Evolutionary conservation across 192 early-diverging fungal genomes (phyloP).

Genomic region (Coemansia sp.): DNA sequence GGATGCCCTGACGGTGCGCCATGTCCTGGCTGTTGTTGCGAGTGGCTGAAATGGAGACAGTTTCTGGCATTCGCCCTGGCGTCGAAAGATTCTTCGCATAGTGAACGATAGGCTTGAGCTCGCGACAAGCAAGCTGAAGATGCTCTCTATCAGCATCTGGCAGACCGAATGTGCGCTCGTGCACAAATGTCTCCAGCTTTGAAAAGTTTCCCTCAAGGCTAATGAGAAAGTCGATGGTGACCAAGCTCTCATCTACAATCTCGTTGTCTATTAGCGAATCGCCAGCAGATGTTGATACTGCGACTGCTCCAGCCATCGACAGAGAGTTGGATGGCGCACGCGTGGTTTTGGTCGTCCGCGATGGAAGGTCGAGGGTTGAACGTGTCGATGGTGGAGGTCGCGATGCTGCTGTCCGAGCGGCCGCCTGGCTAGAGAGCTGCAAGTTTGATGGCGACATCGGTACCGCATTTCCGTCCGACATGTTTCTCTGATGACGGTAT

Average conservation of each 20-base stretch:
- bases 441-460: neutral
- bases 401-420: neutral
- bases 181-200: conserved; percentile 30
- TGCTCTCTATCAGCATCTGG: conserved; percentile 1
- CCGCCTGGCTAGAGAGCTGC: neutral
- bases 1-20: conserved; percentile 7
- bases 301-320: conserved; percentile 15
- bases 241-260: conserved; percentile 40
- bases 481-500: conserved; percentile 1
- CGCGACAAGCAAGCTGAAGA: conserved; percentile 25
- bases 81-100: conserved; percentile 44
- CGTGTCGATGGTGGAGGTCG: neutral
- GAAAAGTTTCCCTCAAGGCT: conserved; percentile 40
- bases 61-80: conserved; percentile 17
- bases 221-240: conserved; percentile 46
- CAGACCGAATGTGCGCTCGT: conserved; percentile 1
- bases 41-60: conserved; percentile 12
- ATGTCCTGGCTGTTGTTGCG: conserved; percentile 13
- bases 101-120: conserved; percentile 49
- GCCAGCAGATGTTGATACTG: conserved; percentile 25
- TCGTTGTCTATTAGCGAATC: conserved; percentile 45
- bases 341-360: neutral
- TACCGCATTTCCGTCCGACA: neutral
- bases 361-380: conserved; percentile 37
- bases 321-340: conserved; percentile 3